These are phyloP conservation scores for Polyplosphaeria fusca DNA, from an alignment of 495 filamentous ascomycete genomes.

Conservation along the genomic window DNA sequence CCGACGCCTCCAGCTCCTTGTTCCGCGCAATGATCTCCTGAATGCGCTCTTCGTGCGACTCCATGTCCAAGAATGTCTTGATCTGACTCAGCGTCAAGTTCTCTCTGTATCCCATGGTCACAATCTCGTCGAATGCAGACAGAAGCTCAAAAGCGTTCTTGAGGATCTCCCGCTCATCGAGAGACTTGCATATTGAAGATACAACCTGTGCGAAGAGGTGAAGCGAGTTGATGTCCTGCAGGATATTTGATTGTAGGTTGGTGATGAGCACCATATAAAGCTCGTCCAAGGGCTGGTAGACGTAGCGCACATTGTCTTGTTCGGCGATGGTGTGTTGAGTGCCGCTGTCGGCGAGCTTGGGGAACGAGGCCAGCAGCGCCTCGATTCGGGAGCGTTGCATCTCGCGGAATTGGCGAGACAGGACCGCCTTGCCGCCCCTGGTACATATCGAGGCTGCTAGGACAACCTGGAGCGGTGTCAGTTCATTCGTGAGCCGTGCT, in stretches of 20 bases:
- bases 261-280: constrained; percentile 99
- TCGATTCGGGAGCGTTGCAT: constrained; percentile 95
- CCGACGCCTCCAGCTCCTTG: constrained; percentile 95
- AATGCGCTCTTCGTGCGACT: constrained; percentile 96
- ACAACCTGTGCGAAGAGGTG: constrained; percentile 97
- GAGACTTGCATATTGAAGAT: constrained; percentile 87
- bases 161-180: constrained; percentile 92
- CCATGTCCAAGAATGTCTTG: constrained; percentile 98
- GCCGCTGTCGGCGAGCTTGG: constrained; percentile 89
- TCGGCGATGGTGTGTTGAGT: constrained; percentile 97
- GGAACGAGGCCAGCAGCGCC: constrained; percentile 91
- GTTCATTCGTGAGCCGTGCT: no score
- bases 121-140: constrained; percentile 92
- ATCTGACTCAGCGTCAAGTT: constrained; percentile 93
- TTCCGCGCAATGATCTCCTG: constrained; percentile 98
- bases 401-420: constrained; percentile 94
- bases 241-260: constrained; percentile 97
- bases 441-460: constrained; percentile 99
- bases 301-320: constrained; percentile 98
- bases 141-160: constrained; percentile 94
- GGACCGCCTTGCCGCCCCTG: constrained; percentile 92
- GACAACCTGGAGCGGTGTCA: constrained; percentile 65
- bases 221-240: constrained; percentile 97
- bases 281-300: constrained; percentile 98
- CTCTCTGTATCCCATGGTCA: constrained; percentile 91